Base-by-base conservation (phyloP, 2,329 filamentous ascomycete species). In the Aureobasidium sp. region DNA sequence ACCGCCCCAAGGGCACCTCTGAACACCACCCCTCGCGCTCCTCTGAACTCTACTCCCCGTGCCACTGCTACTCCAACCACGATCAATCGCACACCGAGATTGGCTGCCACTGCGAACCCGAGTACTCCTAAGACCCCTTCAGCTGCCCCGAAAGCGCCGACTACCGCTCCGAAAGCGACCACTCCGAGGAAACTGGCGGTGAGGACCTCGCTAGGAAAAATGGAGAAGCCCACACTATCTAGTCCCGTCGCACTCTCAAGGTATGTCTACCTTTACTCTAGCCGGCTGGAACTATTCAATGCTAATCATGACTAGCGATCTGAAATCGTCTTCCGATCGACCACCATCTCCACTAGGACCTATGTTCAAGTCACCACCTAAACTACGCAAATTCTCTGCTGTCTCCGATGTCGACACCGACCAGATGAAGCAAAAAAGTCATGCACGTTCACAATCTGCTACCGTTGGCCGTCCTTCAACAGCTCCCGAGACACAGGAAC, bases 381-480 rank as follows among this genome's bases (percentile, higher is more conserved):
- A 56, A 26, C 24, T 62, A 15, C 60, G 60, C 60, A 48, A 53
- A 9, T 53, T 47, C 39, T 32, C 59, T 10, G 47, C 52, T 29
- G 32, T 26, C 9, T 64, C 64, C 12, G 64, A 66, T 46, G 56
- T 50, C 20, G 64, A 66, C 17, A 41, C 60, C n/a, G 63, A 64
- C 27, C 34, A 51, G n/a, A 59, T 63, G 26, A 60, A 59, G 20
- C 53, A 62, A 34, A 53, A 51, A 37, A 52, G 56, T 20, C 64
- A 66, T 47, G 51, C 50, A 0, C 63, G 64, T 0, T 64, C 64
- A 8, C 60, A 62, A n/a, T 64, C 63, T 43, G 46, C 44, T 24
- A 51, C 34, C 20, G 56, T 63, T 8, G 52, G 50, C 15, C 64
- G 62, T 9, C 62, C 64, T 5, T 53, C 55, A 3, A 63, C 63